Conservation (phyloP, 2,329 filamentous ascomycete species). For the Alternaria angustiovoidea region DNA sequence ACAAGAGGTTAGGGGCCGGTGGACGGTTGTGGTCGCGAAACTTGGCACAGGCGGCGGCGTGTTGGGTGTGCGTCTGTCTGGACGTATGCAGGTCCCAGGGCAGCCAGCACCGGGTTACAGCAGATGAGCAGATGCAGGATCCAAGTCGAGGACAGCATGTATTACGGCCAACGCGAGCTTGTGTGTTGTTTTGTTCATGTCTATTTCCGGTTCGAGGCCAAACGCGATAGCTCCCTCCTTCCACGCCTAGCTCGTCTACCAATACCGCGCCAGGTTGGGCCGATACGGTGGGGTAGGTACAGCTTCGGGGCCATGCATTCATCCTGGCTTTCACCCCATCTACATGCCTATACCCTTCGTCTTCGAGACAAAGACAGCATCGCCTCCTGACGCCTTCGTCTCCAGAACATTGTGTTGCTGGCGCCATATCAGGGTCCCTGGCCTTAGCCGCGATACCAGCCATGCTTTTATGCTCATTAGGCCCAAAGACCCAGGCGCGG, state of each 20-base stretch:
- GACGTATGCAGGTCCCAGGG: constrained; percentile 18
- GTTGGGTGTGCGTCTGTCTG: constrained; percentile 15
- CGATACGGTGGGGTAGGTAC: constrained; percentile 19
- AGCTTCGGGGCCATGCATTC: background rate
- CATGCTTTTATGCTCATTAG: constrained; percentile 13
- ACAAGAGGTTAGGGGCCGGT: constrained; percentile 25
- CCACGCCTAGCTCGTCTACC: constrained; percentile 11
- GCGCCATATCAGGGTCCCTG: constrained; percentile 12
- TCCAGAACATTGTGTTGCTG: background rate
- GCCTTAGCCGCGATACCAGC: constrained; percentile 11
- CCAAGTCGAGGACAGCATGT: constrained; percentile 6
- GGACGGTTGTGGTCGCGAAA: constrained; percentile 16
- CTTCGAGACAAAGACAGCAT: background rate
- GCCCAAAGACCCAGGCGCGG: constrained; percentile 11
- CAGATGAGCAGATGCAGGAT: constrained; percentile 12
- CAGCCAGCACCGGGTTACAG: constrained; percentile 18
- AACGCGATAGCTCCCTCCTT: constrained; percentile 17
- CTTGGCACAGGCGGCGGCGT: constrained; percentile 16
- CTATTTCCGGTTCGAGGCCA: background rate
- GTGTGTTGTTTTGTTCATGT: background rate
- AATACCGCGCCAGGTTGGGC: constrained; percentile 16
- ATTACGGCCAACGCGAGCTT: background rate
- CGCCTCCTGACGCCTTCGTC: background rate
- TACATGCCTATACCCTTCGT: background rate
- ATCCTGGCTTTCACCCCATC: background rate